phyloP scores from a whole-genome alignment of 352 stramenopile species.

The Pythium brachiatum region DNA sequence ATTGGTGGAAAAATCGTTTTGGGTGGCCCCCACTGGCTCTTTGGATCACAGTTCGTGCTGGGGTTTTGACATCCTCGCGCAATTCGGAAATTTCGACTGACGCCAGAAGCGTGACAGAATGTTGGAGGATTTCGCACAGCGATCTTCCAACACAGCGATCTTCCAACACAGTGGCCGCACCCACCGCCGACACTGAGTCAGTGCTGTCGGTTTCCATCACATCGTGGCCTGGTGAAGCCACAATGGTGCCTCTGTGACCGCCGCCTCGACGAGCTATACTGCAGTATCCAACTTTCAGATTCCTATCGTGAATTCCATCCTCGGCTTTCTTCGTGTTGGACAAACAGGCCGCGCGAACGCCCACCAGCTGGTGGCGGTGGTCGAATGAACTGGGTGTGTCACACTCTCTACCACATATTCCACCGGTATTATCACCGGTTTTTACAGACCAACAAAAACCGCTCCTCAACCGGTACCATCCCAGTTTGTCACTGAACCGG shows the following conservation, averaged over 20 bases:
- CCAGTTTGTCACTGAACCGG: conserved; percentile 8
- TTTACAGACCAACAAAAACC: not conserved
- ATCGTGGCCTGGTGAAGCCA: too few species aligned
- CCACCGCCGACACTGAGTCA: too few species aligned
- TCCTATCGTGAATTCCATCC: too few species aligned
- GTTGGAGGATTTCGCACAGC: not conserved
- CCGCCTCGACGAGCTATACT: too few species aligned
- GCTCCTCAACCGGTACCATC: not conserved
- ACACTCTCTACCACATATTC: conserved; percentile 4
- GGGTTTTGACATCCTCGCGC: conserved; percentile 4
- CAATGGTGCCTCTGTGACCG: too few species aligned
- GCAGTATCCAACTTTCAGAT: too few species aligned
- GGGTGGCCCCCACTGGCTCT: conserved; percentile 22
- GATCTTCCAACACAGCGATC: not conserved
- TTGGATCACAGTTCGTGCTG: not conserved
- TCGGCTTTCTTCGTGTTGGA: not conserved
- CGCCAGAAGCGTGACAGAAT: conserved; percentile 13
- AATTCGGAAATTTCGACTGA: conserved; percentile 1
- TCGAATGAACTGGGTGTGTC: not conserved
- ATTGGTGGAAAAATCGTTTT: conserved; percentile 22
- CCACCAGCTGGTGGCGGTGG: not conserved
- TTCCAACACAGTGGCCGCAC: too few species aligned
- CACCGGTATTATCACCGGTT: conserved; percentile 9
- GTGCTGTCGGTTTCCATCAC: too few species aligned
- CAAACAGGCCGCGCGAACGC: not conserved